phyloP scores from a whole-genome alignment of 192 early-diverging fungal genomes.

The Coemansia interrupta region DNA sequence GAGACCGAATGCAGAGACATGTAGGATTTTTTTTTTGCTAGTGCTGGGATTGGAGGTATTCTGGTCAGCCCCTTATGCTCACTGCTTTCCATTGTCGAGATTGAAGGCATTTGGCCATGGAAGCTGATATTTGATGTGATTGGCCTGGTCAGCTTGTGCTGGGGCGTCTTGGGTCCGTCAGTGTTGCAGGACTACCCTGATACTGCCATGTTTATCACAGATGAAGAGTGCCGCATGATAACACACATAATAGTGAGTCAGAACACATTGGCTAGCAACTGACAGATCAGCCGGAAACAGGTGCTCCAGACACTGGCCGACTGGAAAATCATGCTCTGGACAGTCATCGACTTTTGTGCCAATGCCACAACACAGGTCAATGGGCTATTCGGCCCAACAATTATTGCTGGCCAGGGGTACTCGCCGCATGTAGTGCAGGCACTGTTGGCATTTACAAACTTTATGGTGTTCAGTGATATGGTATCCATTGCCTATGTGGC shows the following conservation, averaged over 20 bases:
- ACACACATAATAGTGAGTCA: conserved; percentile 30
- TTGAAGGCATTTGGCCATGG: conserved; percentile 14
- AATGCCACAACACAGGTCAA: conserved; percentile 46
- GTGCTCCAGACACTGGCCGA: conserved; percentile 22
- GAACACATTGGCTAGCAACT: conserved; percentile 34
- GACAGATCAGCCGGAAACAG: conserved; percentile 27
- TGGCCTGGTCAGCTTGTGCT: conserved; percentile 24
- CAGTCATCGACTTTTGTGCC: conserved; percentile 41
- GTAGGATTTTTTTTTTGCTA: conserved; percentile 50
- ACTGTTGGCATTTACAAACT: conserved; percentile 40
- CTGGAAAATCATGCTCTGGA: conserved; percentile 43
- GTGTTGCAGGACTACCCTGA: conserved; percentile 45
- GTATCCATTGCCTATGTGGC: conserved; percentile 36
- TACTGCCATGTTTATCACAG: conserved; percentile 31
- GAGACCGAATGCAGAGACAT: conserved; percentile 28
- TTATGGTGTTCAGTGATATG: conserved; percentile 45
- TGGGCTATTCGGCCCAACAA: conserved; percentile 49
- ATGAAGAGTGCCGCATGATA: conserved; percentile 24
- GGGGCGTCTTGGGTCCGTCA: conserved; percentile 29
- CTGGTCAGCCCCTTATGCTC: conserved; percentile 42
- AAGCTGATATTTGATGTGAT: conserved; percentile 35
- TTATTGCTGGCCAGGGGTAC: conserved; percentile 45
- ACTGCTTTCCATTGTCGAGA: conserved; percentile 11
- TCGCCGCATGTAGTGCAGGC: conserved; percentile 30
- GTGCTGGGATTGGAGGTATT: conserved; percentile 38